A percentile compares a stretch with the other conserved stretches of the same genome.
Evolutionary conservation across 768 basidiomycete species (phyloP).

Genomic region (Lanmaoa rubissima): DNA sequence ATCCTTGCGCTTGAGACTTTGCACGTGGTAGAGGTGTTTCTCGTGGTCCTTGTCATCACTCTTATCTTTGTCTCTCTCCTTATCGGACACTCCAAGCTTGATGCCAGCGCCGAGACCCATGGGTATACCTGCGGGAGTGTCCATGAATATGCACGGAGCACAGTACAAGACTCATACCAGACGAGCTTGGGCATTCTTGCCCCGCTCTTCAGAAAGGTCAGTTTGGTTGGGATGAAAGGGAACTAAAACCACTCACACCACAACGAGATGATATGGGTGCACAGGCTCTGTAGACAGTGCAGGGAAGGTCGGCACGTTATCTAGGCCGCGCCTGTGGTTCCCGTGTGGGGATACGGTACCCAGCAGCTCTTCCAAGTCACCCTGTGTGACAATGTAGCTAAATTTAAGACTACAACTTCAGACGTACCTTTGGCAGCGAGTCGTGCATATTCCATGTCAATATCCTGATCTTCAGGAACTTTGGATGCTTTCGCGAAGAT

Average conservation of each 20-base stretch:
- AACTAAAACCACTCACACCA: constrained; percentile 52
- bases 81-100: constrained; percentile 59
- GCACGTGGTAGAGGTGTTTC: constrained; percentile 26
- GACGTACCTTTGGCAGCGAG: constrained; percentile 64
- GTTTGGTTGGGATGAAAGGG: constrained; percentile 1
- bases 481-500: constrained; percentile 30
- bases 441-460: constrained; percentile 89
- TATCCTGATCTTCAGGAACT: constrained; percentile 64
- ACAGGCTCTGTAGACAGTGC: constrained; percentile 45
- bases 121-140: constrained; percentile 54
- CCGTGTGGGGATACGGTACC: constrained; percentile 50
- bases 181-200: constrained; percentile 80
- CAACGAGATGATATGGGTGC: constrained; percentile 78
- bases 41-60: constrained; percentile 34
- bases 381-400: constrained; percentile 41
- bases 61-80: constrained; percentile 35
- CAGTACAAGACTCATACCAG: constrained; percentile 42
- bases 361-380: constrained; percentile 69
- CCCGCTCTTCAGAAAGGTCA: constrained; percentile 47
- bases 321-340: constrained; percentile 32
- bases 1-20: constrained; percentile 35
- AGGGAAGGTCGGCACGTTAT: constrained; percentile 38
- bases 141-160: not conserved
- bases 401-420: not conserved
- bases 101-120: constrained; percentile 78